Evolutionary conservation across 257 asterid species (phyloP).

Genomic region (Haberlea rhodopensis): DNA sequence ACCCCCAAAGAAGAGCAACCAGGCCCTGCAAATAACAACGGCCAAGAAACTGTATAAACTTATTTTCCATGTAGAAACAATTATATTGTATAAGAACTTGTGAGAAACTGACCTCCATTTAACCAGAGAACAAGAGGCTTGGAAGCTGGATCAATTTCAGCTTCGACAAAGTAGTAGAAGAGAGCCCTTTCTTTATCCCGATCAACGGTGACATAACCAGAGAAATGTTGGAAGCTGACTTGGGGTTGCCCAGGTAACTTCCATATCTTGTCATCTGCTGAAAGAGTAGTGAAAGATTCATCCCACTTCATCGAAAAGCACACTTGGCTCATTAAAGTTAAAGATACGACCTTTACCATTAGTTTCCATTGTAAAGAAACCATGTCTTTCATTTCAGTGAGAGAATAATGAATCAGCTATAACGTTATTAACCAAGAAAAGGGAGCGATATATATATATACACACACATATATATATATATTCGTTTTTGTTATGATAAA

Average conservation of each 20-base stretch:
- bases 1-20: slow-evolving; percentile 85
- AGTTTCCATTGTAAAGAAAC: slow-evolving; percentile 20
- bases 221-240: slow-evolving; percentile 58
- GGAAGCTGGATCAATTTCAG: slow-evolving; percentile 48
- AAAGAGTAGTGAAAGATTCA: slow-evolving; percentile 22
- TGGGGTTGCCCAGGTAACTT: slow-evolving; percentile 71
- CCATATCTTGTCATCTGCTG: slow-evolving; percentile 43
- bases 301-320: slow-evolving; percentile 25
- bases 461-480: too few species aligned
- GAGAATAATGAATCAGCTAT: background rate
- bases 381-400: slow-evolving; percentile 22
- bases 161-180: slow-evolving; percentile 75
- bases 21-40: slow-evolving; percentile 52
- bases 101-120: slow-evolving; percentile 57
- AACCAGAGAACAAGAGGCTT: slow-evolving; percentile 82
- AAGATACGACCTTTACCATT: slow-evolving; percentile 35
- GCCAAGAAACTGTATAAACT: background rate
- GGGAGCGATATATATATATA: too few species aligned
- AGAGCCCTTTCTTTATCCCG: slow-evolving; percentile 41
- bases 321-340: slow-evolving; percentile 26
- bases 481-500: slow-evolving; percentile 29
- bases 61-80: background rate
- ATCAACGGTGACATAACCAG: slow-evolving; percentile 65
- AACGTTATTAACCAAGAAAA: background rate
- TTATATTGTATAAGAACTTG: background rate